Evolutionary conservation across 495 filamentous ascomycete genomes (phyloP), one percentile per base, ranked within the genome.

Genomic region (Penicillium subrubescens): DNA sequence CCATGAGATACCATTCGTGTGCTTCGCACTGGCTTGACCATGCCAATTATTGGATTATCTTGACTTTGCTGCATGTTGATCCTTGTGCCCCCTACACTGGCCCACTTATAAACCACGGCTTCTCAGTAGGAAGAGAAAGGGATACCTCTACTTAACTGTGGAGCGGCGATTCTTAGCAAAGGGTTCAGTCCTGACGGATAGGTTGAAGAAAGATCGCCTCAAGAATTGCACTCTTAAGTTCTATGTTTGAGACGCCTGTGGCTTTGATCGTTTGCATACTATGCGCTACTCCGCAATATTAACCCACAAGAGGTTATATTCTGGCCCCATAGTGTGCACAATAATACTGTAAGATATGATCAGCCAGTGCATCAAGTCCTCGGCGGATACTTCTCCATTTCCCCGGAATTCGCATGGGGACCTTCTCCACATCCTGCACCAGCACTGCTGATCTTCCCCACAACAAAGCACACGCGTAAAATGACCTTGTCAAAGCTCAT

Each of bases 381-480:
- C 19, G 19, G 7, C 19, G 3, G 4, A 48, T 23, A 48, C 2
- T 48, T 41, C 15, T 41, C 43, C 43, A 48, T 19, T 48, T 23
- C 43, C 43, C 43, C 43, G 19, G n/a, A 48, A 48, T 19, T 15
- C 43, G 43, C 43, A 21, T 48, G 6, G 43, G 43, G 43, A 23
- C 34, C 62, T 68, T 62, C 66, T 53, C 66, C 66, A 62, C 66
- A 61, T 64, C 61, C 43, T 41, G 44, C 56, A 29, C 29, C 25
- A 53, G 33, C 25, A 53, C 8, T 11, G 62, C 41, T 65, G 66
- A 68, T 68, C 61, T 60, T 67, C 65, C 57, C 65, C 65, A 58
- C 61, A 65, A 61, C 53, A 15, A 27, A 53, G 12, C 50, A 52
- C 25, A 25, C 43, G 43, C 21, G 43, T 48, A 48, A 11, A 48